Conservation (phyloP, 2,329 filamentous ascomycete genomes). For the Cadophora malorum region DNA sequence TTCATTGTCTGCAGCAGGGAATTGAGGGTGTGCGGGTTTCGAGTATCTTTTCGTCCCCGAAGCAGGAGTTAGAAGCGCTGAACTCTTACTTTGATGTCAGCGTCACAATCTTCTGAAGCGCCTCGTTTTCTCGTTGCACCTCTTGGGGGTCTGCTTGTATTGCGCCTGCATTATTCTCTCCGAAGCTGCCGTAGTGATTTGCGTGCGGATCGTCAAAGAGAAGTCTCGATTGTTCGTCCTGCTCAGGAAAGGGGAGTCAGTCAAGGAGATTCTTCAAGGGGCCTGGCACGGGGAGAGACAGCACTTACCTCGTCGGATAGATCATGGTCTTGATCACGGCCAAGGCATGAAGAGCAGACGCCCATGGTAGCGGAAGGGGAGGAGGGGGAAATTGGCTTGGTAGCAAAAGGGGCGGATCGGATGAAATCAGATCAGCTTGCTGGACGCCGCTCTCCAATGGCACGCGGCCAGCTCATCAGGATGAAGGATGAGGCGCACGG, state of each 20-base stretch:
- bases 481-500: neutral
- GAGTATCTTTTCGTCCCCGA: constrained; percentile 14
- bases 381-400: constrained; percentile 19
- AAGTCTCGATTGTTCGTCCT: constrained; percentile 53
- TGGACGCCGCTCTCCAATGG: constrained; percentile 17
- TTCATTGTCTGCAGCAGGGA: constrained; percentile 22
- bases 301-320: constrained; percentile 60
- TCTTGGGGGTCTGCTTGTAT: constrained; percentile 65
- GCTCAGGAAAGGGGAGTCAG: constrained; percentile 20
- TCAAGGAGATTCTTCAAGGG: constrained; percentile 11
- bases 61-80: constrained; percentile 29
- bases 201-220: constrained; percentile 66
- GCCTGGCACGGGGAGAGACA: neutral
- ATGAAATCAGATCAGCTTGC: constrained; percentile 16
- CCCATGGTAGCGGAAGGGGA: constrained; percentile 54
- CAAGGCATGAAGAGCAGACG: constrained; percentile 66
- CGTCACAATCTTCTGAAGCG: constrained; percentile 67
- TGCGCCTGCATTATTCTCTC: constrained; percentile 57
- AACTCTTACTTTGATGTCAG: constrained; percentile 66
- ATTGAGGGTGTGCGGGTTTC: constrained; percentile 26
- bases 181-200: constrained; percentile 68
- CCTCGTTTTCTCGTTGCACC: constrained; percentile 68
- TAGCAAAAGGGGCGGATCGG: constrained; percentile 13
- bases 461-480: constrained; percentile 21
- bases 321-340: constrained; percentile 55